These are phyloP conservation scores for Lathyrus aphaca DNA, from an alignment of 306 rosid genomes.

Conservation along the genomic window DNA sequence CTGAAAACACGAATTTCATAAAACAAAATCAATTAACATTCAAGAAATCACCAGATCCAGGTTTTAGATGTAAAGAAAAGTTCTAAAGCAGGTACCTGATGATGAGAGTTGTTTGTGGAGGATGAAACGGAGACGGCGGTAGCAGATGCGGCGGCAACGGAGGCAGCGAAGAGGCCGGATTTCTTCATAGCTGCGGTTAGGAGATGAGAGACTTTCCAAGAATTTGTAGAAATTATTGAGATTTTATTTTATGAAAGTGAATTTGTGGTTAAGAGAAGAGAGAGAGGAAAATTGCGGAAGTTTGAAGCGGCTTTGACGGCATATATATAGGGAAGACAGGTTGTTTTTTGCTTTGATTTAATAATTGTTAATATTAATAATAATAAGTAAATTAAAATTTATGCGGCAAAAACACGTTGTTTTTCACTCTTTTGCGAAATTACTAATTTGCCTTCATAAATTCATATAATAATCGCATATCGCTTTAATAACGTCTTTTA, in stretches of 20 bases:
- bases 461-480: too few species aligned
- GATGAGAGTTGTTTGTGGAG: constrained; percentile 33
- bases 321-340: constrained; percentile 38
- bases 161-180: constrained; percentile 57
- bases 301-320: constrained; percentile 38
- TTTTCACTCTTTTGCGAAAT: neutral
- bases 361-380: neutral
- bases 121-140: constrained; percentile 43
- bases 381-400: neutral
- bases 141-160: constrained; percentile 61
- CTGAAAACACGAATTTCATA: constrained; percentile 10
- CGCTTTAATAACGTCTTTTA: too few species aligned
- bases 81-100: constrained; percentile 39
- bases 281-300: neutral
- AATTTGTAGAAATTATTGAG: neutral
- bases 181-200: constrained; percentile 44
- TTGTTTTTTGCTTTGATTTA: neutral
- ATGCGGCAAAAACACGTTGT: constrained; percentile 49
- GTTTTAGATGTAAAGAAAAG: neutral
- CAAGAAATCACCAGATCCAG: constrained; percentile 9
- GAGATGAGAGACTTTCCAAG: neutral
- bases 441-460: neutral
- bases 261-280: constrained; percentile 5
- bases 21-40: neutral
- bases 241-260: neutral